Evolutionary conservation across 2,329 filamentous ascomycete species (phyloP).

Genomic region (Graphilbum ipis-grandicollis): DNA sequence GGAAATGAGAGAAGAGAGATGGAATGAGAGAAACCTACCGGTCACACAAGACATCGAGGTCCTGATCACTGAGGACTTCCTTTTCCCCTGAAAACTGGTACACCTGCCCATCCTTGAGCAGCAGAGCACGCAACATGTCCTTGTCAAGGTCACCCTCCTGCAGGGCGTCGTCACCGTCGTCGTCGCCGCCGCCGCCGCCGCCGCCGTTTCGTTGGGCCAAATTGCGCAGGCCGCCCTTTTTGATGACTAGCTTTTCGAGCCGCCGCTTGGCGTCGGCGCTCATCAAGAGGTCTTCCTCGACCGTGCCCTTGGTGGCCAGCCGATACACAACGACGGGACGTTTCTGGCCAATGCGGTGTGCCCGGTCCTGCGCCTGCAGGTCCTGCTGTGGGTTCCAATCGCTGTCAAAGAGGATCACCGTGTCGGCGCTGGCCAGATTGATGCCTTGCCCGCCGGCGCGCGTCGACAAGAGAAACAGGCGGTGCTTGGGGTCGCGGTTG

Average conservation of each 20-base stretch:
- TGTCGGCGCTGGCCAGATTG: constrained; percentile 82
- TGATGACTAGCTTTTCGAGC: constrained; percentile 87
- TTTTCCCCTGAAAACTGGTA: constrained; percentile 41
- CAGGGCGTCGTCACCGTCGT: not conserved
- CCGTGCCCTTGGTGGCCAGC: constrained; percentile 80
- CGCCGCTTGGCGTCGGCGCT: constrained; percentile 84
- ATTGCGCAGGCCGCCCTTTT: constrained; percentile 70
- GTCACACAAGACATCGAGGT: constrained; percentile 66
- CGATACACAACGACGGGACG: constrained; percentile 85
- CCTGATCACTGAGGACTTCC: constrained; percentile 55
- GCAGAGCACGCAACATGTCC: constrained; percentile 41
- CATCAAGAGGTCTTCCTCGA: constrained; percentile 74
- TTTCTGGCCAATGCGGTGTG: constrained; percentile 86
- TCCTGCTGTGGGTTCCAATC: constrained; percentile 97
- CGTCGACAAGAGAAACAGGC: constrained; percentile 76
- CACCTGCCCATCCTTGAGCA: constrained; percentile 56
- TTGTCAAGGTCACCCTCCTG: constrained; percentile 33
- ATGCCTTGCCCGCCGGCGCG: constrained; percentile 89
- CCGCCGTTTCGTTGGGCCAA: constrained; percentile 43
- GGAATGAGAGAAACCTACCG: constrained; percentile 21
- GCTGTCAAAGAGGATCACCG: constrained; percentile 75
- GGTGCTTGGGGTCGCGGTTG: constrained; percentile 46
- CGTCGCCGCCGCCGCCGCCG: constrained; percentile 18
- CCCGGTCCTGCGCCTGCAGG: constrained; percentile 87
- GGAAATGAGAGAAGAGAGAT: not conserved